Evolutionary conservation across 2,329 filamentous ascomycete species (phyloP), one percentile per base, ranked within the genome.

Genomic region (Colletotrichum salicis): DNA sequence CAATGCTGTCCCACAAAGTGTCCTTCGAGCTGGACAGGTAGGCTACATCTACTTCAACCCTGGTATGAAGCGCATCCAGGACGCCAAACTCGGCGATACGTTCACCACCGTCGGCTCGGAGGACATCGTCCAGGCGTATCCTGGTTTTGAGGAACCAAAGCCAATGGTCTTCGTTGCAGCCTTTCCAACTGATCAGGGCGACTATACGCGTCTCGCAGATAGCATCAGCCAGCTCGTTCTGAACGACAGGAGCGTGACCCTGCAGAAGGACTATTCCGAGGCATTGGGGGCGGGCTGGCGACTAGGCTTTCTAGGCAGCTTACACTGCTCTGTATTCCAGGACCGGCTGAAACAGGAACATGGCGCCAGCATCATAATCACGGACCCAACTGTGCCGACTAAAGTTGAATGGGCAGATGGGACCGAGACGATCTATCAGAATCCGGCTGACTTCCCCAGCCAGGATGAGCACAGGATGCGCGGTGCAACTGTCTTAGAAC

Each of bases 291-390:
- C 96, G 1, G 96, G 96, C 2, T 99, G 96, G 92, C 91, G 96
- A 57, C 85, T 99, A 12, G 96, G 96, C 0, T 99, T 99, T 79
- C 84, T 99, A 4, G 96, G 96, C n/a, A 98, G 95, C 13, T 85
- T 99, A 59, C 96, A 99, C 81, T 98, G 96, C 83, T 98, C 95
- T n/a, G 96, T 99, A 5, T 99, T 99, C 77, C 95, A 99, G 82
- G 96, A 99, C 81, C 93, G 96, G 1, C 84, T 99, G 64, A 91
- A 94, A 55, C 95, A 98, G 82, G 96, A 99, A 81, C 95, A 99
- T 78, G 96, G 96, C 5, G 93, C 94, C 3, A 96, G 91, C 78
- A 95, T 99, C 79, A 98, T 99, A 82, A 96, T 99, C 79, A 99
- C 96, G 0, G 96, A 97, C 48, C 96, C 96, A 0, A 96, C 94